These are phyloP conservation scores for Eimeria tenella DNA, from an alignment of 169 alveolate species.

Conservation along the genomic window DNA sequence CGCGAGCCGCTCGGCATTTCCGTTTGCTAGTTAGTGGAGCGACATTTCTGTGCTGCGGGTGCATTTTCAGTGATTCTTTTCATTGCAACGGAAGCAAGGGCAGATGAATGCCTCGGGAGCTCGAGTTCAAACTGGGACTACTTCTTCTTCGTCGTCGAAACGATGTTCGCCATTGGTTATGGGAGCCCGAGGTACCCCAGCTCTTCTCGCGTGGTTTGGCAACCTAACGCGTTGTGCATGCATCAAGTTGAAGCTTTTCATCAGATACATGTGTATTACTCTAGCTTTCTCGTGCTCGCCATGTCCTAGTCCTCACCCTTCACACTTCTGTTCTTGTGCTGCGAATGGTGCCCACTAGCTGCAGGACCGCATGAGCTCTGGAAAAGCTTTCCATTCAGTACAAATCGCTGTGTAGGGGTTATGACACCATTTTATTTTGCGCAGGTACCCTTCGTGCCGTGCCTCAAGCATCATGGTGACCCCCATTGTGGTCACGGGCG, in stretches of 20 bases:
- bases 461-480: constrained; percentile 81
- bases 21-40: not conserved
- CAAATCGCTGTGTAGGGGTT: no score
- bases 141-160: constrained; percentile 84
- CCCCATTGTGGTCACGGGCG: constrained; percentile 80
- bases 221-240: no score
- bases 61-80: constrained; percentile 40
- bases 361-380: no score
- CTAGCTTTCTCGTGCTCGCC: no score
- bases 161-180: constrained; percentile 85
- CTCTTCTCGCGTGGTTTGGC: no score
- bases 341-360: no score
- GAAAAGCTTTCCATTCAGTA: no score
- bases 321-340: no score
- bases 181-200: constrained; percentile 83
- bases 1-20: not conserved
- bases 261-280: no score
- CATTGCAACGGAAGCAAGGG: constrained; percentile 80
- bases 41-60: not conserved
- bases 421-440: not conserved
- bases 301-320: no score
- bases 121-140: constrained; percentile 77
- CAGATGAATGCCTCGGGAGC: constrained; percentile 81
- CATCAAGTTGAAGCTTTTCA: no score
- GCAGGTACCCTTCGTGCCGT: constrained; percentile 82